These are phyloP conservation scores for Cucumis hystrix DNA, from an alignment of 306 rosid species.

Conservation along the genomic window DNA sequence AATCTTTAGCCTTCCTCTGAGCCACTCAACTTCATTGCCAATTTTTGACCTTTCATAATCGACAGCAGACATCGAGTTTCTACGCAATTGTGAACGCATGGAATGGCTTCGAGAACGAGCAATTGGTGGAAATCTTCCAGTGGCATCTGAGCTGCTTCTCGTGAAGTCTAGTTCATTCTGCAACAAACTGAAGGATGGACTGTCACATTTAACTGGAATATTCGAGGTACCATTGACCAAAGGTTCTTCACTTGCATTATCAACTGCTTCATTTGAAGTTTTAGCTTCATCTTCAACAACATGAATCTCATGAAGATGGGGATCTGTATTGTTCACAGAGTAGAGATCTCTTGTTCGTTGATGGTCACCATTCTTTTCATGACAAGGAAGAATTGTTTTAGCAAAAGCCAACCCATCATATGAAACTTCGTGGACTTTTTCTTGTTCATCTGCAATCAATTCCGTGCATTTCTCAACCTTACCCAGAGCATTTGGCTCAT, in stretches of 20 bases:
- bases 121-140: slow-evolving; percentile 17
- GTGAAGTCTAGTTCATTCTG: slow-evolving; percentile 9
- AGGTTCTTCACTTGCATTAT: slow-evolving; percentile 11
- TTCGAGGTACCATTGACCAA: neutral
- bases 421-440: neutral
- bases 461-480: neutral
- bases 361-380: neutral
- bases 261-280: neutral
- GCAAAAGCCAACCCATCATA: neutral
- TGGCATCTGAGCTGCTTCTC: slow-evolving; percentile 16
- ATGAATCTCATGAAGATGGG: slow-evolving; percentile 25
- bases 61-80: slow-evolving; percentile 37
- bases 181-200: slow-evolving; percentile 5
- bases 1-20: slow-evolving; percentile 27
- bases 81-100: slow-evolving; percentile 14
- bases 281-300: slow-evolving; percentile 17
- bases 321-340: neutral
- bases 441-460: neutral
- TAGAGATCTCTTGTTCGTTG: slow-evolving; percentile 1
- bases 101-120: slow-evolving; percentile 9
- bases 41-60: slow-evolving; percentile 35
- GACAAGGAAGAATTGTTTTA: neutral
- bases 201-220: slow-evolving; percentile 2
- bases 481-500: neutral
- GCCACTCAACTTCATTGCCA: slow-evolving; percentile 42